Conservation (phyloP, 495 filamentous ascomycete genomes). For the Trichoderma gamsii region DNA sequence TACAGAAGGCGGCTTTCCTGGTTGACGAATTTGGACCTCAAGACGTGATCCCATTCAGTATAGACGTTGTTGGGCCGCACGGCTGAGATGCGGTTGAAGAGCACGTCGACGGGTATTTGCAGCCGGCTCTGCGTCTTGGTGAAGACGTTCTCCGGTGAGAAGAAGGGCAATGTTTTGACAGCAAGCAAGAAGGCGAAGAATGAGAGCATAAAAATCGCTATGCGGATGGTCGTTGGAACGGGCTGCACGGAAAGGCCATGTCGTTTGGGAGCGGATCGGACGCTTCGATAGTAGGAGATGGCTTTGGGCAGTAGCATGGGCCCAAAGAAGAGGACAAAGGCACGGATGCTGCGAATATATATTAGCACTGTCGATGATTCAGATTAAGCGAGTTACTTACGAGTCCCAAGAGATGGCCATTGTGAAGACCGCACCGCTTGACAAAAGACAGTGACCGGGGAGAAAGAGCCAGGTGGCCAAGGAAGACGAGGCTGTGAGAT, state of each 20-base stretch:
- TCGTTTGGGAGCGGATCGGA: constrained; percentile 41
- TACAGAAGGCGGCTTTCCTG: constrained; percentile 72
- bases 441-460: not conserved
- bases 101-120: constrained; percentile 74
- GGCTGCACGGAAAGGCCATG: constrained; percentile 55
- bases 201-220: constrained; percentile 58
- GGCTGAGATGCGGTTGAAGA: constrained; percentile 71
- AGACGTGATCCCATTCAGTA: constrained; percentile 54
- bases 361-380: not conserved
- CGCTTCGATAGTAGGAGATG: constrained; percentile 61
- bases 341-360: constrained; percentile 53
- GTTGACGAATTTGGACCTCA: constrained; percentile 61
- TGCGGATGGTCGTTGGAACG: constrained; percentile 45
- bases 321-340: constrained; percentile 76
- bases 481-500: not conserved
- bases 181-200: constrained; percentile 51
- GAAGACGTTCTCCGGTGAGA: constrained; percentile 80
- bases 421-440: not conserved
- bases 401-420: constrained; percentile 17
- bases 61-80: constrained; percentile 51
- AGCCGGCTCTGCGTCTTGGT: constrained; percentile 67
- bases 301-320: constrained; percentile 74
- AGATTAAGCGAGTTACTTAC: not conserved
- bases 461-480: constrained; percentile 5
- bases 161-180: constrained; percentile 57